Base-by-base conservation (phyloP, 768 basidiomycete genomes). In the Cubamyces sp. region DNA sequence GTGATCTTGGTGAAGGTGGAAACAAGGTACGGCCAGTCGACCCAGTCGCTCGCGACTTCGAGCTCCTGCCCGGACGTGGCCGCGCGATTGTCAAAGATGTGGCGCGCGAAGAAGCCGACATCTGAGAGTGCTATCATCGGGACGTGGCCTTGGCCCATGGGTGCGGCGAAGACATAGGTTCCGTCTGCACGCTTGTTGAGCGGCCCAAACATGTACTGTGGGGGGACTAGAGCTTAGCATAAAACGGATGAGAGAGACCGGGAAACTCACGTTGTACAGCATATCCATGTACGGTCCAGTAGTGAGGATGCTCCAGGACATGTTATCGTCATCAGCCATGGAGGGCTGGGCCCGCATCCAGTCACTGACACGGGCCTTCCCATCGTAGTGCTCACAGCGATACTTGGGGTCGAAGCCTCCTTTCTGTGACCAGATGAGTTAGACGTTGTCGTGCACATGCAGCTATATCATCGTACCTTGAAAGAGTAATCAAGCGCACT, bases 361-460 rank as follows among this genome's bases (percentile, higher is more conserved):
- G 43, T 79, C 79, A 11, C 68, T 67, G 0, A 80, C 75, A n/a
- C 76, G 74, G 0, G 74, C 77, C 65, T 80, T 80, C 3, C 70
- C 77, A 55, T 78, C 75, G 62, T 75, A 68, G 59, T 80, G 79
- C 40, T 74, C 77, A 8, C 71, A 66, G 46, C 71, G 71, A 63
- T 79, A 79, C 41, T 68, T 70, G 8, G 75, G 64, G 57, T 70
- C 50, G 63, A 66, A 67, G 16, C 53, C 51, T 21, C 54, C 60
- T 54, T 56, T 65, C 69, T 62, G 53, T 21, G 14, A 16, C 6
- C 40, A 25, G 28, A 21, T 8, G 8, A 41, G 9, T 26, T 16
- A 61, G 46, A 26, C 4, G 7, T 1, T 53, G 30, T 18, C 25
- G 28, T 15, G 40, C 50, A 18, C 30, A 30, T 23, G 18, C 23